Percentiles rank a stretch among this genome's conserved stretches.
Conservation (phyloP, 2,329 filamentous ascomycete species). For the Monosporascus sp. region DNA sequence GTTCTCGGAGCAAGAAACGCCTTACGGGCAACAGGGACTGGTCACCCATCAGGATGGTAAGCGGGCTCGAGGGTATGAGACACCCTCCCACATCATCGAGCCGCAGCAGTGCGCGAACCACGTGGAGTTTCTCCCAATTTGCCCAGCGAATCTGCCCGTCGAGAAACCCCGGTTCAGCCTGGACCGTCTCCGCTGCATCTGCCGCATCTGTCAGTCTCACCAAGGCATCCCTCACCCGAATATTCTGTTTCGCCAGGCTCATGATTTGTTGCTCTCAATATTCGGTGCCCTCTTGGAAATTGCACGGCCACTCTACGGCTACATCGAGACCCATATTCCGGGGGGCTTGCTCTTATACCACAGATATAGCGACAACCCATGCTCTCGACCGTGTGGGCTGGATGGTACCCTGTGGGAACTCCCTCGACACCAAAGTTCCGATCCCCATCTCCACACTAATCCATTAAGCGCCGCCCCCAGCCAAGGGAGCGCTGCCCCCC, state of each 20-base stretch:
- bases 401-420: neutral
- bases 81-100: neutral
- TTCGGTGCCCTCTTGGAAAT: neutral
- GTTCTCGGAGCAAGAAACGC: conserved; percentile 2
- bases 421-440: conserved; percentile 13
- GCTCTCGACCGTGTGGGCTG: too few relatives aligned
- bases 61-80: neutral
- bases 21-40: conserved; percentile 5
- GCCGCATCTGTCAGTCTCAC: neutral
- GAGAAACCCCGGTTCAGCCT: neutral
- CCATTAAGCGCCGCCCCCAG: conserved; percentile 23
- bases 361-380: too few relatives aligned
- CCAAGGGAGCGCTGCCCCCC: conserved; percentile 14
- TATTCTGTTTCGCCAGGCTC: neutral
- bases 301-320: neutral
- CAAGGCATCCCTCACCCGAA: neutral
- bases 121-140: neutral
- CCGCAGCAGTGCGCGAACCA: neutral
- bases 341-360: too few relatives aligned
- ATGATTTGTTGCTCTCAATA: neutral
- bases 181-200: neutral
- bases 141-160: neutral
- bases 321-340: neutral
- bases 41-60: neutral
- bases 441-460: conserved; percentile 17